Percentiles rank a stretch among this genome's conserved stretches.
Evolutionary conservation across 2,329 filamentous ascomycete species (phyloP).

Genomic region (Pseudogymnoascus sp.): DNA sequence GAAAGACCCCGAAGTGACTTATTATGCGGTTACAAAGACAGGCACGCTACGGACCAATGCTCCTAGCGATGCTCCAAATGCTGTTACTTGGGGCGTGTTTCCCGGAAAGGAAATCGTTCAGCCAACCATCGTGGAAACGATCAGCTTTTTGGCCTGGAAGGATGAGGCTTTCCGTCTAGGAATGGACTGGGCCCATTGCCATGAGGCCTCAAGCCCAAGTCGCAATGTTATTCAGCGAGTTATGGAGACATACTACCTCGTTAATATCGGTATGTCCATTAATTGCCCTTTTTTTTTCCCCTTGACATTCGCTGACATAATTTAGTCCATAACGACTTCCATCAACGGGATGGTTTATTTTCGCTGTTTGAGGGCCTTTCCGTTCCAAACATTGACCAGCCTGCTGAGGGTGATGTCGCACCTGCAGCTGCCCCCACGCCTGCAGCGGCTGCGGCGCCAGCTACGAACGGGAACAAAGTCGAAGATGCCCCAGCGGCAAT

Average conservation of each 20-base stretch:
- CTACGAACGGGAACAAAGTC: conserved; percentile 16
- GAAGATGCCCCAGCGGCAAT: conserved; percentile 14
- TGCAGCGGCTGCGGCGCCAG: conserved; percentile 11
- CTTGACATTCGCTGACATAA: conserved; percentile 19
- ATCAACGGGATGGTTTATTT: conserved; percentile 73
- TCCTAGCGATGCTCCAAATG: conserved; percentile 79
- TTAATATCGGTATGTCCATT: conserved; percentile 74
- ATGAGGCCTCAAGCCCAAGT: conserved; percentile 67
- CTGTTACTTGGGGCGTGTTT: conserved; percentile 99
- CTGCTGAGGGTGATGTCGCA: conserved; percentile 18
- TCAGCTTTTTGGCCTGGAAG: conserved; percentile 97
- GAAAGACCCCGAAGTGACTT: conserved; percentile 74
- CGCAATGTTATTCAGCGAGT: conserved; percentile 71
- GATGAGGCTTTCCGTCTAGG: conserved; percentile 94
- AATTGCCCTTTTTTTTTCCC: neutral
- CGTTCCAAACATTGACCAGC: conserved; percentile 55
- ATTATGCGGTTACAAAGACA: conserved; percentile 82
- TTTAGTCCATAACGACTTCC: conserved; percentile 94
- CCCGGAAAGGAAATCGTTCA: conserved; percentile 99
- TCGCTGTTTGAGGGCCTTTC: conserved; percentile 73
- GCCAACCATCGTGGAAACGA: conserved; percentile 96
- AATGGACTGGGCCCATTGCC: conserved; percentile 89
- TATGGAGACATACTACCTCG: conserved; percentile 85
- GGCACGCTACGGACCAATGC: conserved; percentile 81
- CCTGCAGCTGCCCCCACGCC: neutral